A percentile compares a stretch with the other conserved stretches of the same genome.
Evolutionary conservation across 495 filamentous ascomycete species (phyloP).

Genomic region (Sabuloglossum arenarium): DNA sequence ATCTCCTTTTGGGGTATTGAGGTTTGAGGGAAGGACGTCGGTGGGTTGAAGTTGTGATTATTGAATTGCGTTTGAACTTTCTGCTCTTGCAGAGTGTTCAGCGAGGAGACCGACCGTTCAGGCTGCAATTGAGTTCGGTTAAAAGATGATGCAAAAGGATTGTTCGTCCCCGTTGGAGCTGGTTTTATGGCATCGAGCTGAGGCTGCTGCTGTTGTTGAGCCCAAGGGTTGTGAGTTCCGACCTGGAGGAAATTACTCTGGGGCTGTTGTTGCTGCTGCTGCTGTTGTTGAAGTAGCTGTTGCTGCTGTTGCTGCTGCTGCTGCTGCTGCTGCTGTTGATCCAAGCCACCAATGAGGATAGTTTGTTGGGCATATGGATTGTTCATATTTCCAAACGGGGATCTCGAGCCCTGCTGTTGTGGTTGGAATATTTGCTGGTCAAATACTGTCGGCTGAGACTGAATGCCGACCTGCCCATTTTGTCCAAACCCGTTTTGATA

Average conservation of each 20-base stretch:
- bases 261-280: conserved; percentile 10
- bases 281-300: conserved; percentile 18
- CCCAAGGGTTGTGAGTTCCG: conserved; percentile 7
- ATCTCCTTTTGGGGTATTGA: conserved; percentile 21
- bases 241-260: conserved; percentile 5
- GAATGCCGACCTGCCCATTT: conserved; percentile 22
- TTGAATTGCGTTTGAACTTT: conserved; percentile 20
- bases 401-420: conserved; percentile 20
- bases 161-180: conserved; percentile 6
- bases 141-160: conserved; percentile 8
- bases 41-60: conserved; percentile 19
- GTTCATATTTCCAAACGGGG: neutral
- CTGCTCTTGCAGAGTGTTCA: conserved; percentile 14
- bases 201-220: conserved; percentile 18
- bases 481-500: conserved; percentile 30
- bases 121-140: neutral
- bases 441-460: conserved; percentile 35
- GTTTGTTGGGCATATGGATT: conserved; percentile 2
- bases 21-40: conserved; percentile 11
- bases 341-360: neutral
- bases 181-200: conserved; percentile 1
- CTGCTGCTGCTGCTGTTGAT: conserved; percentile 1
- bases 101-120: neutral
- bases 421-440: conserved; percentile 14
- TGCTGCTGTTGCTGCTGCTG: conserved; percentile 9